Evolutionary conservation across 2,329 filamentous ascomycete genomes (phyloP).

Genomic region (Pyrenophora teres): DNA sequence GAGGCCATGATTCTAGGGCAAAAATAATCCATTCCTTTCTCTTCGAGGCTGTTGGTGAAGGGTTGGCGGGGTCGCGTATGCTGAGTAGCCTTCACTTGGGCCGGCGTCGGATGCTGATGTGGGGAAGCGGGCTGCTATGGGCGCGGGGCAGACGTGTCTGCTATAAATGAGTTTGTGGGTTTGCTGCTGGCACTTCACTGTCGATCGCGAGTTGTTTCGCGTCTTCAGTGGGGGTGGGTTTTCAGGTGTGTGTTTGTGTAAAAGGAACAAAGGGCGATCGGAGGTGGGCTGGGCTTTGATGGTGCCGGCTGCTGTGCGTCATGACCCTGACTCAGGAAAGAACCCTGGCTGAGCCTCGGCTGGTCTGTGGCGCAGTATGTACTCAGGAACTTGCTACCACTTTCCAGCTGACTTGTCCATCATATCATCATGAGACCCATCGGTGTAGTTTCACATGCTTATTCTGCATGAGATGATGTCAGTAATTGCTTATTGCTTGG

Average conservation of each 20-base stretch:
- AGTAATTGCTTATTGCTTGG: too few species aligned
- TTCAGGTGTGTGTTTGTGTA: constrained; percentile 8
- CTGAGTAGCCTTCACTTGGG: constrained; percentile 7
- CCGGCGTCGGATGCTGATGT: constrained; percentile 20
- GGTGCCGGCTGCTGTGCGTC: constrained; percentile 11
- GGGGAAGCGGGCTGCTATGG: constrained; percentile 18
- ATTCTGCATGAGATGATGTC: too few species aligned
- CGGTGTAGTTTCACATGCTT: too few species aligned
- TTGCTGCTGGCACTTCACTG: constrained; percentile 7
- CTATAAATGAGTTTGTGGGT: constrained; percentile 16
- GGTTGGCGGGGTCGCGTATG: constrained; percentile 7
- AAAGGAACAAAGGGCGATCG: constrained; percentile 6
- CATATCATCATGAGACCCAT: too few species aligned
- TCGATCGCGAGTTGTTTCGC: constrained; percentile 10
- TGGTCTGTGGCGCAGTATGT: too few species aligned
- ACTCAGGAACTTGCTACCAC: too few species aligned
- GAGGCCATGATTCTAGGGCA: constrained; percentile 31
- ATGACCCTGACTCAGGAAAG: constrained; percentile 18
- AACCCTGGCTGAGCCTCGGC: constrained; percentile 2
- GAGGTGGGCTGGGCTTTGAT: constrained; percentile 8
- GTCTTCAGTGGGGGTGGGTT: constrained; percentile 15
- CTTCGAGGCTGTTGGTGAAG: constrained; percentile 6
- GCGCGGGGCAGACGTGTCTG: constrained; percentile 21
- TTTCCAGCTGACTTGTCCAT: too few species aligned
- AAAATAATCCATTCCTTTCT: constrained; percentile 27